Conservation (phyloP, 768 basidiomycete species). For the Naematelia aurantialba region DNA sequence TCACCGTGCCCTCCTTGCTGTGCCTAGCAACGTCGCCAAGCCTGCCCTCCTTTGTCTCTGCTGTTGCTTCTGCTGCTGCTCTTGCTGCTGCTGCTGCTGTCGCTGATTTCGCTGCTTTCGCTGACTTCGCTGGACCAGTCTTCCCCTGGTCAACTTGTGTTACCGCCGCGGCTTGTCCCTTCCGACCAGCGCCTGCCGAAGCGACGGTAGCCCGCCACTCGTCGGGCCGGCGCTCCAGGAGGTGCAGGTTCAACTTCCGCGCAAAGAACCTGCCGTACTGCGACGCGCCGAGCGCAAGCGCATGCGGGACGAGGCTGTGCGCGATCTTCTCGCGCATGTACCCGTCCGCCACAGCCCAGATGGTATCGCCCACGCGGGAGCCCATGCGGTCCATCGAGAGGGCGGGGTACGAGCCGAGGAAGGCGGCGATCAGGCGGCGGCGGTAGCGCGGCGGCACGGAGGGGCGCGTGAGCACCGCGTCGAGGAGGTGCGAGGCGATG, state of each 20-base stretch:
- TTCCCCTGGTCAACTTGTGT: neutral
- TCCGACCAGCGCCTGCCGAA: neutral
- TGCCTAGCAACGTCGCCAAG: no score
- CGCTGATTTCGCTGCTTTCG: no score
- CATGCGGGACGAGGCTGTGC: conserved; percentile 67
- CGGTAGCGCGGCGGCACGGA: conserved; percentile 64
- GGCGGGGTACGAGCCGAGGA: conserved; percentile 72
- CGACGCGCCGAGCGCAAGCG: conserved; percentile 67
- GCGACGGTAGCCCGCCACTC: conserved; percentile 75
- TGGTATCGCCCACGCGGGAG: conserved; percentile 82
- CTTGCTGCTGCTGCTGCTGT: no score
- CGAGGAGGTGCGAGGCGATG: conserved; percentile 73
- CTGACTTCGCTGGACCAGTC: no score
- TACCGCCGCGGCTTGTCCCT: neutral
- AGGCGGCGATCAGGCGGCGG: conserved; percentile 66
- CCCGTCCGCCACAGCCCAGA: conserved; percentile 85
- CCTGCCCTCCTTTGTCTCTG: neutral
- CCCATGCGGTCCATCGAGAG: conserved; percentile 89
- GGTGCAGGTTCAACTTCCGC: conserved; percentile 68
- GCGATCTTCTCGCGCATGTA: conserved; percentile 89
- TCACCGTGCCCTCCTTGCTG: no score
- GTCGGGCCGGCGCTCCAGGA: conserved; percentile 72
- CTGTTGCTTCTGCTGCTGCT: no score
- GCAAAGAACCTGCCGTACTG: conserved; percentile 86
- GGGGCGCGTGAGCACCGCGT: conserved; percentile 65